Evolutionary conservation across 495 filamentous ascomycete species (phyloP), one percentile per base, ranked within the genome.

Genomic region (Hamigera avellanea): DNA sequence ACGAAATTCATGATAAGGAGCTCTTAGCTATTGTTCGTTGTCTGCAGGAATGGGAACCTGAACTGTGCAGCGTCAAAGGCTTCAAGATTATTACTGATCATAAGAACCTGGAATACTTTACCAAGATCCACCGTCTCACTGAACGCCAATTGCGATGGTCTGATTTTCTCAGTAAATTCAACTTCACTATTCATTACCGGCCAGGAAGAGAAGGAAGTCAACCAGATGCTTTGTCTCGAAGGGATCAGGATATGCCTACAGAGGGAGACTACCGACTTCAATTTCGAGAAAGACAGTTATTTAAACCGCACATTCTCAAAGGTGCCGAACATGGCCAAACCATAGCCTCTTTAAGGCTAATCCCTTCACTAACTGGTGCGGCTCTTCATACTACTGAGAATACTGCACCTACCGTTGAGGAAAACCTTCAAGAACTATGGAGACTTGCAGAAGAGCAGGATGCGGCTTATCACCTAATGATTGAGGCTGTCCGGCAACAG

Each of bases 1-100:
- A 57, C 40, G 21, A 50, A 18, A 57, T 56, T 18, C 37, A 53
- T 42, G 43, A 56, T 39, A 61, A 62, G 39, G 57, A 62, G 43
- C 43, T 64, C 15, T 47, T 65, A 15, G 48, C 46, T 8, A 57
- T 65, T 15, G 44, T 65, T 13, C 14, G 32, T 16, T 49, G 37
- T 31, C 42, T 65, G 14, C 26, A 52, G 16, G 39, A 59, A 31
- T 65, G 42, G 57, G 33, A 48, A 16, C 2, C 39, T 10, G 43
- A 62, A 26, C 39, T 58, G 1, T 21, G 42, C 25, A 35, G 40
- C 33, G 36, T 41, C 35, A 35, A 35, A 19, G 15, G 37, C 10
- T 56, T 56, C 33, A 41, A 32, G 29, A 46, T 55, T 12, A 28
- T 52, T 6, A 58, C 45, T 3, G 53, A 63, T 32, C 37, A 63